phyloP scores from a whole-genome alignment of 352 stramenopile genomes.

The Elongisporangium undulatum region DNA sequence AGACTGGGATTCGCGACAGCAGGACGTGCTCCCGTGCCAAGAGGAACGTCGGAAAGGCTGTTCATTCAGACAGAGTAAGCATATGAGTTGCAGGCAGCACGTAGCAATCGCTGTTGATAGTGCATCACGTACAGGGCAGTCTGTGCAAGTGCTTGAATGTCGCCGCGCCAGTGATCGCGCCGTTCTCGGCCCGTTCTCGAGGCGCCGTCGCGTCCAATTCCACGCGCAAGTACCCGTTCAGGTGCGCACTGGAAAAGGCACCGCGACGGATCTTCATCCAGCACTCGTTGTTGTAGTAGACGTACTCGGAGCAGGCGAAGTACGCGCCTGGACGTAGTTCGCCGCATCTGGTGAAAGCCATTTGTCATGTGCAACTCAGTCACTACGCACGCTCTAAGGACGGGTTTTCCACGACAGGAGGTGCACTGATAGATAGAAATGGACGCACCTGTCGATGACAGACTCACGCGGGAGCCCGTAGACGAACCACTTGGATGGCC shows the following conservation, averaged over 20 bases:
- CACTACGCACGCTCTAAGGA: not conserved
- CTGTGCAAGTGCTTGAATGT: conserved; percentile 45
- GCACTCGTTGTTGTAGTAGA: conserved; percentile 50
- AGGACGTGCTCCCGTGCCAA: conserved; percentile 44
- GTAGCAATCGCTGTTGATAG: not conserved
- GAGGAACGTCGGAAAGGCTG: conserved; percentile 61
- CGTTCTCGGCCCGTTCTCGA: not conserved
- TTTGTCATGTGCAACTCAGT: not conserved
- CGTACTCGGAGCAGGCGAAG: conserved; percentile 54
- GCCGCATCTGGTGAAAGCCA: conserved; percentile 22
- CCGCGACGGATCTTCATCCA: conserved; percentile 80
- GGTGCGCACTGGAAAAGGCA: conserved; percentile 64
- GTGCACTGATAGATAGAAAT: not conserved
- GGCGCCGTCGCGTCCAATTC: conserved; percentile 35
- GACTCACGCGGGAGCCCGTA: conserved; percentile 59
- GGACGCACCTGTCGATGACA: conserved; percentile 39
- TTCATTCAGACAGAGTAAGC: not conserved
- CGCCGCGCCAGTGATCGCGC: conserved; percentile 7
- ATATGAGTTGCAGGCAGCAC: not conserved
- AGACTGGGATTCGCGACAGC: conserved; percentile 46
- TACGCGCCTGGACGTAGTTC: conserved; percentile 59
- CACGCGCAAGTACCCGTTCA: conserved; percentile 70
- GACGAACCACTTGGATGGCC: conserved; percentile 36
- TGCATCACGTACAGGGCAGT: conserved; percentile 38
- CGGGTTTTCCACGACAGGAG: not conserved